phyloP scores from a whole-genome alignment of 495 filamentous ascomycete species.

The Penicillium dipodomyicola region DNA sequence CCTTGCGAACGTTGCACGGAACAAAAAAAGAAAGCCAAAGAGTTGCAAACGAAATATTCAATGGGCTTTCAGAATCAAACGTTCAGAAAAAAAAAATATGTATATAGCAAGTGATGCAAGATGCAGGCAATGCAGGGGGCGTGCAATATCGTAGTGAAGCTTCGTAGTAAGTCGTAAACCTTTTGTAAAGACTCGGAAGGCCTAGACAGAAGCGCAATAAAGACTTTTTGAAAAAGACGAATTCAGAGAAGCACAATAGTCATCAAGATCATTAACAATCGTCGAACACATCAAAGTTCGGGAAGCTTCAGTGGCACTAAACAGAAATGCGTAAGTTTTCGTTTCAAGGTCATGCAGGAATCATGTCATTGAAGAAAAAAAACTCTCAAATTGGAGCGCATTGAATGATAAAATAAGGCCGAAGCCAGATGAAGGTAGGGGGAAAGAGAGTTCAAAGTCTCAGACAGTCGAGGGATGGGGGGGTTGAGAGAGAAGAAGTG shows the following conservation, averaged over 20 bases:
- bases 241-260: constrained; percentile 35
- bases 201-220: constrained; percentile 2
- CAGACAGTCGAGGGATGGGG: constrained; percentile 15
- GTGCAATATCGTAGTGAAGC: constrained; percentile 27
- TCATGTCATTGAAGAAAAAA: constrained; percentile 11
- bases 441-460: constrained; percentile 20
- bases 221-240: constrained; percentile 7
- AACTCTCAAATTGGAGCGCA: constrained; percentile 12
- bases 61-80: neutral
- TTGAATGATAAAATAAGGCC: constrained; percentile 14
- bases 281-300: constrained; percentile 40
- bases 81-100: constrained; percentile 8
- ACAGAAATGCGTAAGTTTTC: constrained; percentile 14
- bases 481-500: constrained; percentile 12
- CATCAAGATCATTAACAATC: constrained; percentile 60
- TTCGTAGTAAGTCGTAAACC: constrained; percentile 39
- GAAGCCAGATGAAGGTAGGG: constrained; percentile 15
- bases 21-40: neutral
- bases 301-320: constrained; percentile 15
- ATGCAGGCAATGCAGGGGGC: constrained; percentile 34
- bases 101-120: constrained; percentile 24
- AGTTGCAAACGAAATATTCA: constrained; percentile 8
- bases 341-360: constrained; percentile 24
- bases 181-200: constrained; percentile 22
- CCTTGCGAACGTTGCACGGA: constrained; percentile 11